Conservation (phyloP, 202 grass and related monocot genomes). For the Bolboschoenoplectus hybrid region DNA sequence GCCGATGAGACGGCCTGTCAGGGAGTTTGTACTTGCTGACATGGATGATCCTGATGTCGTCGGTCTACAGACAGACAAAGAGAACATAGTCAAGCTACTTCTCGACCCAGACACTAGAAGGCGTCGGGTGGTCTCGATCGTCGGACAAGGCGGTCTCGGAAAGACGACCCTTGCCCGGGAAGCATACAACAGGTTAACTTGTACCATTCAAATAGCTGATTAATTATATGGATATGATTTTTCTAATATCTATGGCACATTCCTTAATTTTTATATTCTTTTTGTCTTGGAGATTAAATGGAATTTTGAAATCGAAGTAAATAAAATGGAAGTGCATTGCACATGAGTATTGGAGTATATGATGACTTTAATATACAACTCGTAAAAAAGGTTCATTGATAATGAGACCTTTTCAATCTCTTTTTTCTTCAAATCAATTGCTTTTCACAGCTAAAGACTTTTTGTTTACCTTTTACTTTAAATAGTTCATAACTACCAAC, state of each 20-base stretch:
- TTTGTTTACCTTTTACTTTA: background rate
- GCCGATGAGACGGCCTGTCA: background rate
- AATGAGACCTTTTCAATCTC: background rate
- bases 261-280: background rate
- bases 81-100: slow-evolving; percentile 6
- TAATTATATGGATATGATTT: background rate
- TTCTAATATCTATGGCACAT: background rate
- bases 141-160: slow-evolving; percentile 20
- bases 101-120: background rate
- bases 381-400: background rate
- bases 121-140: slow-evolving; percentile 15
- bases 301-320: too few relatives aligned
- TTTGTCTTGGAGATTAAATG: background rate
- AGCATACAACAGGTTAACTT: slow-evolving; percentile 28
- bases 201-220: background rate
- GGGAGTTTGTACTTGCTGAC: background rate
- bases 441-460: background rate
- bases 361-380: background rate
- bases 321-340: background rate
- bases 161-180: slow-evolving; percentile 26
- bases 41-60: slow-evolving; percentile 24
- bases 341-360: background rate
- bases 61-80: slow-evolving; percentile 10
- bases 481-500: background rate
- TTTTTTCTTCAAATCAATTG: background rate